phyloP scores from a whole-genome alignment of 2,329 filamentous ascomycete species.

The Clonostachys sp. region DNA sequence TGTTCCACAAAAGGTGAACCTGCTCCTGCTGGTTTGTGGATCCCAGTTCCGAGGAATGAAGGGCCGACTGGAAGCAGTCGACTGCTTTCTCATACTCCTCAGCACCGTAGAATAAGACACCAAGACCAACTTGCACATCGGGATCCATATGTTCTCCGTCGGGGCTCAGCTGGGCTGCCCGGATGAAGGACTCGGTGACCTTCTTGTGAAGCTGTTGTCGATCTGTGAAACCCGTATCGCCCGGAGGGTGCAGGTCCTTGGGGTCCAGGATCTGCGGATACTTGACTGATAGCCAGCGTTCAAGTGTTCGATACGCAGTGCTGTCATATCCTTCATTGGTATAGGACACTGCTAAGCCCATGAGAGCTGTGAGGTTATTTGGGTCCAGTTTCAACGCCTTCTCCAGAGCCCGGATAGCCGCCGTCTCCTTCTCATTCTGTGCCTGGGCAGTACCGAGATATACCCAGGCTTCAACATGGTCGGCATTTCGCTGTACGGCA shows the following conservation, averaged over 20 bases:
- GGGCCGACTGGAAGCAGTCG: conserved; percentile 92
- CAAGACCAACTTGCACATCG: conserved; percentile 94
- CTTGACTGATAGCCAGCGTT: conserved; percentile 94
- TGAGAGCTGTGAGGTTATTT: conserved; percentile 81
- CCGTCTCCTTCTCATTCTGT: conserved; percentile 97
- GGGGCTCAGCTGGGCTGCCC: conserved; percentile 86
- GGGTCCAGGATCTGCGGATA: conserved; percentile 80
- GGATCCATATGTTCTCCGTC: conserved; percentile 96
- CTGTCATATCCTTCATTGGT: conserved; percentile 99
- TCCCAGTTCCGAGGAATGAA: conserved; percentile 80
- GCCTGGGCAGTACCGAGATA: conserved; percentile 88
- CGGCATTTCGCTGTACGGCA: conserved; percentile 82
- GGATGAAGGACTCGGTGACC: conserved; percentile 86
- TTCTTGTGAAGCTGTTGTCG: conserved; percentile 84
- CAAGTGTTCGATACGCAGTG: conserved; percentile 90
- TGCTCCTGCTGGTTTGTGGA: conserved; percentile 80
- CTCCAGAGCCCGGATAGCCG: conserved; percentile 89
- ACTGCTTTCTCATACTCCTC: conserved; percentile 99
- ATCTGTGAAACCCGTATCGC: conserved; percentile 93
- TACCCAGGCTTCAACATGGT: conserved; percentile 90
- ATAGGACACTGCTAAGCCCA: conserved; percentile 94
- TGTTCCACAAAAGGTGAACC: conserved; percentile 94
- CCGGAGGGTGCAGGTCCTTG: conserved; percentile 65
- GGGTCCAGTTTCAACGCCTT: conserved; percentile 85
- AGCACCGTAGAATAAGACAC: conserved; percentile 94